A percentile compares a stretch with the other conserved stretches of the same genome.
phyloP scores from a whole-genome alignment of 148 eudicot species.

The Diospyros lotus region DNA sequence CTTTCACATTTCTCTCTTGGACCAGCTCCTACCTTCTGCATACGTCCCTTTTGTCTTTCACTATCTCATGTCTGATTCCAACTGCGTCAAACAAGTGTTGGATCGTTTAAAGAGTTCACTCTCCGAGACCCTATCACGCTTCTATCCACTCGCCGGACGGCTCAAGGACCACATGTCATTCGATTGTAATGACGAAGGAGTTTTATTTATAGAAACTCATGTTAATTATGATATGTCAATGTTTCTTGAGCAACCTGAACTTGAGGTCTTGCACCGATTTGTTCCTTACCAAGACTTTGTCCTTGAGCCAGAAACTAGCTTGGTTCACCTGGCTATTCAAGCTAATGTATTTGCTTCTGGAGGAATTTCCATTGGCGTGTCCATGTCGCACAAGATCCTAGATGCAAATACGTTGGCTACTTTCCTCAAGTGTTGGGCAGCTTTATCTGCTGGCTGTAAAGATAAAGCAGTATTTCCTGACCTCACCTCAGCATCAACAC shows the following conservation, averaged over 20 bases:
- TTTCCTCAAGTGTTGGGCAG: constrained; percentile 36
- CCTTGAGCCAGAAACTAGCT: not conserved
- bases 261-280: not conserved
- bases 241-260: not conserved
- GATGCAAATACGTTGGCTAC: constrained; percentile 28
- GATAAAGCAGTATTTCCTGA: constrained; percentile 11
- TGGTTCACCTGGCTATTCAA: constrained; percentile 20
- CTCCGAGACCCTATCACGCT: constrained; percentile 23
- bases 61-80: not conserved
- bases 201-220: not conserved
- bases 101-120: constrained; percentile 20
- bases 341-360: constrained; percentile 32
- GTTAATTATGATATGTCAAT: not conserved
- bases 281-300: not conserved
- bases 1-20: constrained; percentile 32
- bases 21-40: constrained; percentile 24
- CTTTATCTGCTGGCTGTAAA: not conserved
- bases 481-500: constrained; percentile 21
- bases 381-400: constrained; percentile 28
- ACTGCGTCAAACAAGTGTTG: too few relatives aligned
- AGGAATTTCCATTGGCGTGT: constrained; percentile 27
- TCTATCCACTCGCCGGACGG: constrained; percentile 38
- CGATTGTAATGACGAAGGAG: constrained; percentile 33
- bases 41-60: constrained; percentile 27
- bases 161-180: constrained; percentile 11